Evolutionary conservation across 345 rosid species (phyloP).

Genomic region (Corymbia maculata): DNA sequence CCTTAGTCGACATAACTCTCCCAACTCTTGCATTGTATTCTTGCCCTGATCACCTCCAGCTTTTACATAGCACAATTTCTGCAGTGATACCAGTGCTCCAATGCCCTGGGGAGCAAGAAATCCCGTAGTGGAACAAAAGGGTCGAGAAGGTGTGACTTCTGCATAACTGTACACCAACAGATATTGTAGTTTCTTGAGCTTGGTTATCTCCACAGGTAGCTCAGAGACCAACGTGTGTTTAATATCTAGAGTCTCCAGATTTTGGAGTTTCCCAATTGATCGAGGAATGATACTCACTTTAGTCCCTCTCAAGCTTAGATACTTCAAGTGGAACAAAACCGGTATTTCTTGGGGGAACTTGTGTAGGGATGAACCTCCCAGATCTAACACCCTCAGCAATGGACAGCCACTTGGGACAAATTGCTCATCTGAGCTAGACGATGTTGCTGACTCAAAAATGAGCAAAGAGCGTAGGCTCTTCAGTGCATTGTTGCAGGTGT

Average conservation of each 20-base stretch:
- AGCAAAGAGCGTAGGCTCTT: not conserved
- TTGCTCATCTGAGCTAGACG: not conserved
- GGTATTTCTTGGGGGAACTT: not conserved
- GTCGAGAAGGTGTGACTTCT: too few species aligned
- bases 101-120: too few species aligned
- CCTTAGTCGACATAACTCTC: too few species aligned
- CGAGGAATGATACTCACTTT: not conserved
- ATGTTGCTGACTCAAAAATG: too few species aligned
- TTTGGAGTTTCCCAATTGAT: not conserved
- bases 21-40: too few species aligned
- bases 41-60: too few species aligned
- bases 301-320: not conserved
- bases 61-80: too few species aligned
- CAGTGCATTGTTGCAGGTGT: not conserved
- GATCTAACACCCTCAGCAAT: not conserved
- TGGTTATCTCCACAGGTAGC: not conserved
- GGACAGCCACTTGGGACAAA: not conserved
- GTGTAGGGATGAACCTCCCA: not conserved
- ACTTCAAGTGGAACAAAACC: not conserved
- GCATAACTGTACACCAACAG: not conserved
- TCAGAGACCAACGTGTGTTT: not conserved
- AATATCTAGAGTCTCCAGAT: not conserved
- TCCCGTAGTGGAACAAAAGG: accelerated
- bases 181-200: not conserved
- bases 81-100: too few species aligned